A percentile compares a stretch with the other conserved stretches of the same genome.
Conservation (phyloP, 2,329 filamentous ascomycete species). For the Dothiorella sarmentorum region DNA sequence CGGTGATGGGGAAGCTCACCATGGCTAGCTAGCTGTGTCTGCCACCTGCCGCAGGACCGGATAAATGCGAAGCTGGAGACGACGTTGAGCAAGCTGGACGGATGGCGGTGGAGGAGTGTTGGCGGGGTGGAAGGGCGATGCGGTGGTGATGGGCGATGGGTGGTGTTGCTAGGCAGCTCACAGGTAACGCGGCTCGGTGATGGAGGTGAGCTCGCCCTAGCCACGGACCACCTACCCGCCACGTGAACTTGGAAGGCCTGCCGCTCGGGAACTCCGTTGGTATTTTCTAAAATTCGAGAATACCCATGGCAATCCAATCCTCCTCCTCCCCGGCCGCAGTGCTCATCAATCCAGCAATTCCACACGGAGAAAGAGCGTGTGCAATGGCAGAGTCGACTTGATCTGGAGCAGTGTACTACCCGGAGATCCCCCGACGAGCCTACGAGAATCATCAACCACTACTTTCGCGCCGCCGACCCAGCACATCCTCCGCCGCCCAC, state of each 20-base stretch:
- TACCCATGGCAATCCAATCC: no score
- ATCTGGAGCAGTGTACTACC: background rate
- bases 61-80: background rate
- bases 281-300: background rate
- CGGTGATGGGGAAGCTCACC: slow-evolving; percentile 33
- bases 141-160: slow-evolving; percentile 13
- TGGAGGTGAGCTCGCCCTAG: slow-evolving; percentile 7
- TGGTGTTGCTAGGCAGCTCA: slow-evolving; percentile 17
- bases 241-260: background rate
- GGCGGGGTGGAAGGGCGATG: slow-evolving; percentile 19
- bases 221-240: slow-evolving; percentile 2
- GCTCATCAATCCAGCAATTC: no score
- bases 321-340: no score
- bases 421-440: slow-evolving; percentile 5
- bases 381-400: no score
- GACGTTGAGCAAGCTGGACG: background rate
- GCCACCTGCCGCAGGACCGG: background rate
- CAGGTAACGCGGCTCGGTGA: slow-evolving; percentile 11
- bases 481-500: background rate
- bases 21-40: slow-evolving; percentile 29
- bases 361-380: no score
- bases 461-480: background rate
- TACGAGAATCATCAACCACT: background rate
- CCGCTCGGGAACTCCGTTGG: background rate
- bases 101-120: slow-evolving; percentile 6